These are phyloP conservation scores for Petunia hybrid DNA, from an alignment of 305 asterid genomes.

Conservation along the genomic window DNA sequence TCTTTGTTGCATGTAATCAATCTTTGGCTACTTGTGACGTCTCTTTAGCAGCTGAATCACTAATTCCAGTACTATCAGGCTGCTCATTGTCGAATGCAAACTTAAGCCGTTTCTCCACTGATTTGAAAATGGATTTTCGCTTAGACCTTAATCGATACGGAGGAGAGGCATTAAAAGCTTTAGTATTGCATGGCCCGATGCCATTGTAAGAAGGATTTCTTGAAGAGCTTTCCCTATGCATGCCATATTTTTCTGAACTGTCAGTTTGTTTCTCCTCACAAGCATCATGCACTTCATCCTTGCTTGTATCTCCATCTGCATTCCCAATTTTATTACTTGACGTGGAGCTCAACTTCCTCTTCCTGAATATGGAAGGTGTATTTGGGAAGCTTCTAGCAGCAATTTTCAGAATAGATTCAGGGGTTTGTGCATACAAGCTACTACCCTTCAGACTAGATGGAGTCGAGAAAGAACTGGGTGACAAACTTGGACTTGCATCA, in stretches of 20 bases:
- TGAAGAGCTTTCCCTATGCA: slow-evolving; percentile 40
- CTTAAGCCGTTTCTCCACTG: slow-evolving; percentile 92
- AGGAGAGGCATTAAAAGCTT: slow-evolving; percentile 76
- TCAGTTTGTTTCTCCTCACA: slow-evolving; percentile 30
- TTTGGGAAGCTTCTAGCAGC: slow-evolving; percentile 88
- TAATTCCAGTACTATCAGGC: slow-evolving; percentile 43
- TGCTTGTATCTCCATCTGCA: slow-evolving; percentile 29
- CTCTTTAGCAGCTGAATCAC: slow-evolving; percentile 51
- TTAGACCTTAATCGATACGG: slow-evolving; percentile 75
- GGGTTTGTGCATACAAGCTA: slow-evolving; percentile 57
- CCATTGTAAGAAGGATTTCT: slow-evolving; percentile 45
- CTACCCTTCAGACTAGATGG: slow-evolving; percentile 70
- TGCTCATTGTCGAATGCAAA: slow-evolving; percentile 57
- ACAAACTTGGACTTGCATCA: slow-evolving; percentile 47
- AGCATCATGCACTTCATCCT: slow-evolving; percentile 37
- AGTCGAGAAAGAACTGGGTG: slow-evolving; percentile 57
- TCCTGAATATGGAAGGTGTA: slow-evolving; percentile 87
- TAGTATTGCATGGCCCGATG: slow-evolving; percentile 46
- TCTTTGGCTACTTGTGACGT: slow-evolving; percentile 54
- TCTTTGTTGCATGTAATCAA: slow-evolving; percentile 61
- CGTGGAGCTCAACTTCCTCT: slow-evolving; percentile 56
- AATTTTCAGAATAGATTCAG: slow-evolving; percentile 79
- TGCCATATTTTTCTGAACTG: slow-evolving; percentile 44
- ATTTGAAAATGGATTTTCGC: slow-evolving; percentile 66
- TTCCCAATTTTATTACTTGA: slow-evolving; percentile 33